Evolutionary conservation across 345 rosid genomes (phyloP), one percentile per base, ranked within the genome.

Genomic region (Citrus glauca): DNA sequence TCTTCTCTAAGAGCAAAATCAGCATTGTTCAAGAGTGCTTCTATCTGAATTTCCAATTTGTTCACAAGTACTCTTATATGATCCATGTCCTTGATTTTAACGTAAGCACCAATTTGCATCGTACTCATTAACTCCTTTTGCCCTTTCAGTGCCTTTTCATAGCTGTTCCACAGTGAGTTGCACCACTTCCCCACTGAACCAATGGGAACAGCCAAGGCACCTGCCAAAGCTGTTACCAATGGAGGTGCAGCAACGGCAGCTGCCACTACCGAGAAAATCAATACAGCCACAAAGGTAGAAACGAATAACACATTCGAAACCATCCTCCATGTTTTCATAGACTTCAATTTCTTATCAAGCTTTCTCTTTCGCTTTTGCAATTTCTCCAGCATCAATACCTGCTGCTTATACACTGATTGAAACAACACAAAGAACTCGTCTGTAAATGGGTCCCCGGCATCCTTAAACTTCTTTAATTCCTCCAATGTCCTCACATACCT

Each of bases 161-260:
- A 91, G 1, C 85, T 74, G 6, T 78, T 86, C 98, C 94, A 92
- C 8, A 92, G 87, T 17, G 84, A 35, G 79, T 87, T 77, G 25
- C 96, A 90, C 99, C 99, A 95, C 79, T 88, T 92, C 16, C 99
- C 97, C 33, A 90, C 82, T 0, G 97, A 82, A 28, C 93, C 95
- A 8, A 89, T 82, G 0, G 99, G 95, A 72, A 87, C 92, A 7
- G 93, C 71, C 69, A 95, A 48, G 3, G 93, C 99, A 62, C 92
- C 90, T 0, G 92, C 97, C 66, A 93, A 63, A 37, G 96, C 96
- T 9, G 85, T 85, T 13, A 90, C 77, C 25, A 93, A 81, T 24
- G 97, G 96, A 0, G 98, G 98, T 11, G 93, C 94, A 30, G 97
- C 88, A 74, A 92, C 73, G 8, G 98, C 93, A 65, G 95, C 98